Conservation (phyloP, 2,329 filamentous ascomycete genomes). For the Fusarium globosum region DNA sequence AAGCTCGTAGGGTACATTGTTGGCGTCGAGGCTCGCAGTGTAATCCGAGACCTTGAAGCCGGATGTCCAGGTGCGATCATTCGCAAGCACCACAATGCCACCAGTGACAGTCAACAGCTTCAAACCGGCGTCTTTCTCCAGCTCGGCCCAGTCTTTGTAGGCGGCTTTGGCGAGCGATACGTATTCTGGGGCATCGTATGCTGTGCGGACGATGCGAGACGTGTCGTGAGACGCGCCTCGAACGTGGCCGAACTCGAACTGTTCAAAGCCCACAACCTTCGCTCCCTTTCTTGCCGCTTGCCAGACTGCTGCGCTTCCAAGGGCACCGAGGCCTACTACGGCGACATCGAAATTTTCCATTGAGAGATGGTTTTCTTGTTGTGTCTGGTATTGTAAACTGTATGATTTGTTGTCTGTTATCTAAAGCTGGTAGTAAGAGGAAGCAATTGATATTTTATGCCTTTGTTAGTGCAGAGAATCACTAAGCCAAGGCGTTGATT, state of each 20-base stretch:
- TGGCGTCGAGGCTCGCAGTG: neutral
- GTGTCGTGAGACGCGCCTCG: constrained; percentile 9
- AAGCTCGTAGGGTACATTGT: neutral
- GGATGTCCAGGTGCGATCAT: neutral
- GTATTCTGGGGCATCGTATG: constrained; percentile 6
- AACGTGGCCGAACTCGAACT: constrained; percentile 5
- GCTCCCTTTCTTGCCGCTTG: neutral
- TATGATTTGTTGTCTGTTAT: neutral
- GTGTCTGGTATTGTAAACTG: neutral
- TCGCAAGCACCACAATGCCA: neutral
- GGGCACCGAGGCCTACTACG: neutral
- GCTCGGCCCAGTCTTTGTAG: neutral
- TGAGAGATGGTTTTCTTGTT: neutral
- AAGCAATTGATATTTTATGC: neutral
- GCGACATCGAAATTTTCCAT: constrained; percentile 7
- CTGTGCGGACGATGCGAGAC: constrained; percentile 1
- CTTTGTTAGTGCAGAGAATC: too few species aligned
- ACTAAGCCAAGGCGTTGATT: neutral
- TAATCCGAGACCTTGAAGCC: neutral
- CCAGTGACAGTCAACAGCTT: neutral
- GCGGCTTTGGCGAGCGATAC: constrained; percentile 2
- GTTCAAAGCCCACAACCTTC: neutral
- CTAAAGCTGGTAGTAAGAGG: rapidly evolving
- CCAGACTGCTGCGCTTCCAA: constrained; percentile 6
- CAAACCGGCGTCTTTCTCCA: neutral